Conservation (phyloP, 306 rosid species). For the Sicyos edulis region DNA sequence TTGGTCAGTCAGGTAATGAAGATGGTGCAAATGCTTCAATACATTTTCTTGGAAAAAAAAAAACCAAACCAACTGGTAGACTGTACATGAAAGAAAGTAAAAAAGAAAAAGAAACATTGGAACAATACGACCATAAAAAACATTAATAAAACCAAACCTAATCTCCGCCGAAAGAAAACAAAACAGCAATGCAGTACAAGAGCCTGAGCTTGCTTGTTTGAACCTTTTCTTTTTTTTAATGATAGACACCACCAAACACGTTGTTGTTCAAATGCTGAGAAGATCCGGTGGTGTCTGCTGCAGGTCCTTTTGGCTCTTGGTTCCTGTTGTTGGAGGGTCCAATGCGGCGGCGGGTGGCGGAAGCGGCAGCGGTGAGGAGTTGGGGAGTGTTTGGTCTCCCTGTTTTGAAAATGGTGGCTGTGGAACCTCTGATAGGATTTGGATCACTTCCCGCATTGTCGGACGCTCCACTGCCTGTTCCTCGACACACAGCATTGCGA, state of each 20-base stretch:
- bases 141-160: neutral
- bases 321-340: conserved; percentile 11
- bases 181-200: conserved; percentile 15
- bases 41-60: neutral
- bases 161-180: neutral
- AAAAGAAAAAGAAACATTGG: neutral
- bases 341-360: neutral
- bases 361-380: conserved; percentile 2
- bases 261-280: conserved; percentile 15
- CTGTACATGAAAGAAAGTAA: neutral
- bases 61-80: conserved; percentile 6
- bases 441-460: conserved; percentile 92
- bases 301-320: neutral
- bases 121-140: neutral
- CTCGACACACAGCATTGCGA: conserved; percentile 87
- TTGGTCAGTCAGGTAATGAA: neutral
- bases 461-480: conserved; percentile 95
- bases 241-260: neutral
- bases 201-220: neutral
- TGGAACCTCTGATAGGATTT: conserved; percentile 83
- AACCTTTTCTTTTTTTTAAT: neutral
- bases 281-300: conserved; percentile 16
- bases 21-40: neutral
- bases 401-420: conserved; percentile 49
- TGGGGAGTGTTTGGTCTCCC: conserved; percentile 12